Evolutionary conservation across 2,329 filamentous ascomycete genomes (phyloP).

Genomic region (Stachybotrys echinatus): DNA sequence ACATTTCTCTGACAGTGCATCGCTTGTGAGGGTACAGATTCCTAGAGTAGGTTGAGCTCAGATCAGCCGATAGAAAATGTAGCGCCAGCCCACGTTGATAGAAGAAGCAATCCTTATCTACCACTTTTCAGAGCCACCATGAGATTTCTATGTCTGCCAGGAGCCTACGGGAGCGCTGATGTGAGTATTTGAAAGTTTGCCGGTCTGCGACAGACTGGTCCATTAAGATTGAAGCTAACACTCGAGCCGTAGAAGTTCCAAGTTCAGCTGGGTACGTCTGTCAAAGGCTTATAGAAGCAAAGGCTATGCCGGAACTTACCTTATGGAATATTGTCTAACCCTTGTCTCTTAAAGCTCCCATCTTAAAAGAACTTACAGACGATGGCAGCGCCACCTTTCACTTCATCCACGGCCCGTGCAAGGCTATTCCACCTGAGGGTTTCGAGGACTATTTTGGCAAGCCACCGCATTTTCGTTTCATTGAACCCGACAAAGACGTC

Average conservation of each 20-base stretch:
- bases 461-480: slow-evolving; percentile 51
- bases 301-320: no score
- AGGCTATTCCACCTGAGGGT: slow-evolving; percentile 43
- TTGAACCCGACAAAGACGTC: slow-evolving; percentile 38
- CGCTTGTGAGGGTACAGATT: no score
- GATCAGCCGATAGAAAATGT: no score
- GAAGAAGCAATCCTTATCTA: no score
- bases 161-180: slow-evolving; percentile 51
- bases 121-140: slow-evolving; percentile 34
- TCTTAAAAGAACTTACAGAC: neutral
- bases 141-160: slow-evolving; percentile 53
- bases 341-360: neutral
- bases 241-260: slow-evolving; percentile 42
- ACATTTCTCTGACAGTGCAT: no score
- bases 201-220: slow-evolving; percentile 1
- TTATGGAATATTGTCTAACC: slow-evolving; percentile 7
- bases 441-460: slow-evolving; percentile 54
- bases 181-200: slow-evolving; percentile 26
- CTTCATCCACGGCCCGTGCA: slow-evolving; percentile 46
- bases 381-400: slow-evolving; percentile 27
- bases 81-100: no score
- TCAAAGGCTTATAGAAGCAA: no score
- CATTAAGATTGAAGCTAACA: neutral
- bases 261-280: slow-evolving; percentile 42
- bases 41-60: no score